Conservation (phyloP, 164 flowering plant species). For the Buxus sempervirens region DNA sequence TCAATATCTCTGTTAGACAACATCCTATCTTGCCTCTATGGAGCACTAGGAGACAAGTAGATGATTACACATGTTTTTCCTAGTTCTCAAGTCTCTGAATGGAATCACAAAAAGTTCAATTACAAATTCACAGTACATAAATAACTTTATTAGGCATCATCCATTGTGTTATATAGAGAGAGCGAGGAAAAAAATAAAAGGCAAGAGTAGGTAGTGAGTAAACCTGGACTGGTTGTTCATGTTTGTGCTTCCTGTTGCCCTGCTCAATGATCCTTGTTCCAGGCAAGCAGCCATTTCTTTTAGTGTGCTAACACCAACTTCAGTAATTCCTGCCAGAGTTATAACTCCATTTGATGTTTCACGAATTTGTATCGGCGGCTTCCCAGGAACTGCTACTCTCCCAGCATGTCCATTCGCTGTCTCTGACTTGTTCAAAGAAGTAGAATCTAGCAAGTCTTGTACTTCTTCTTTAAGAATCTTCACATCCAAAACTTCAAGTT, state of each 20-base stretch:
- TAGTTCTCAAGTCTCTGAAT: not conserved
- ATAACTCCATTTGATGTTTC: constrained; percentile 95
- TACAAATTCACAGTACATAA: not conserved
- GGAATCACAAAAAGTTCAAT: not conserved
- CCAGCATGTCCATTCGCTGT: constrained; percentile 55
- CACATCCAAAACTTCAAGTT: constrained; percentile 23
- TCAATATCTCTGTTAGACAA: not conserved
- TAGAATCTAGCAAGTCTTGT: constrained; percentile 80
- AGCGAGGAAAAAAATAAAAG: no score
- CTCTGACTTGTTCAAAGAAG: constrained; percentile 56
- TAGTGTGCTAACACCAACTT: constrained; percentile 67
- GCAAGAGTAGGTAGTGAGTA: not conserved
- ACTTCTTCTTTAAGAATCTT: constrained; percentile 99
- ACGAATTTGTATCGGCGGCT: constrained; percentile 94
- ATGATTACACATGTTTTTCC: not conserved
- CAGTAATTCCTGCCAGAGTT: constrained; percentile 94
- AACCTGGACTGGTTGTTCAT: constrained; percentile 99
- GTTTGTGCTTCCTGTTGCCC: constrained; percentile 99
- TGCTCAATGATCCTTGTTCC: constrained; percentile 89
- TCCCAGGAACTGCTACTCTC: constrained; percentile 70
- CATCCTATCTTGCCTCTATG: not conserved
- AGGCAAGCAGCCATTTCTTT: constrained; percentile 95
- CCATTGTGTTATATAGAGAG: not conserved
- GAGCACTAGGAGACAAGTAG: not conserved
- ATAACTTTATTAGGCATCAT: not conserved